Evolutionary conservation across 306 rosid genomes (phyloP), one percentile per base, ranked within the genome.

Genomic region (Boehmeria nivea): DNA sequence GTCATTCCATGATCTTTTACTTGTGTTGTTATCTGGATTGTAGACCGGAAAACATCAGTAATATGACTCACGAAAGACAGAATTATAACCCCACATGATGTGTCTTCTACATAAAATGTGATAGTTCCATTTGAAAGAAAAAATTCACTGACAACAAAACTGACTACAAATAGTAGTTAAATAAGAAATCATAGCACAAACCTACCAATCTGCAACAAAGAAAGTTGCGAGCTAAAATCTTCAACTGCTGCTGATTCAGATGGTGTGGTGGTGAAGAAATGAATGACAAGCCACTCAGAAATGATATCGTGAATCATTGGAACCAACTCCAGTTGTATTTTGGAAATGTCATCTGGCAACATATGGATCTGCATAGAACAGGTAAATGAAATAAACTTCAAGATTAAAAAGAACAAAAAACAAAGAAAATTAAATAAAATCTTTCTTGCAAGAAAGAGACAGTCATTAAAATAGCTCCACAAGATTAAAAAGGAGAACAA

Each of bases 261-360:
- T 0, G 95, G 96, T 40, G 96, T 80, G 69, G 72, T 77, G 34
- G 94, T 70, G 70, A 87, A 67, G 68, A 87, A 91, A 67, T 82
- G 76, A 69, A 87, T 55, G 53, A 80, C 66, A 72, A 82, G 78
- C 96, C 96, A 91, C 65, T 91, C 98, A 65, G 70, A 84, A 72
- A 87, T 79, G 38, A 51, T 80, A 57, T 87, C 95, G 70, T 87
- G 87, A 72, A 91, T 75, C 91, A 87, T 84, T 20, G 98, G 98
- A 73, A 87, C 62, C 65, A 91, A 71, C 65, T 80, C 91, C 55
- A 72, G 68, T 64, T 82, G 88, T 74, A 91, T 76, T 80, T 64
- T 87, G 43, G 80, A 70, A 65, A 79, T 59, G 69, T 91, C 95
- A 72, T 74, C 84, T 31, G 72, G 87, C 23, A 74, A 64, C 88